Conservation (phyloP, 305 asterid species). For the Fraxinus greggii region DNA sequence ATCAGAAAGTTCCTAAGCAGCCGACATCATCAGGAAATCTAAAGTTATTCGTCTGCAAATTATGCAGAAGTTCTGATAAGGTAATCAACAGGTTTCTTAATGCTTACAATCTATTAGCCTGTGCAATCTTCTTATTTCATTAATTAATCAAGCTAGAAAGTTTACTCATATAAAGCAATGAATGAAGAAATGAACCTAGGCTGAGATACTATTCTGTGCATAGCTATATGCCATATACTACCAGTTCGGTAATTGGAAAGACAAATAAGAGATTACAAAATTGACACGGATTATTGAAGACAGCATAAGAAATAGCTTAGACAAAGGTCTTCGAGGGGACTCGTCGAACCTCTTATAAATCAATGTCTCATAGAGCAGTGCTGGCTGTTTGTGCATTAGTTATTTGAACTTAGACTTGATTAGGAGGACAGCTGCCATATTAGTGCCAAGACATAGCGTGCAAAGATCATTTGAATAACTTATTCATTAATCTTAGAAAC, state of each 20-base stretch:
- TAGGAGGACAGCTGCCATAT: background rate
- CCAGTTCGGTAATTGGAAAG: background rate
- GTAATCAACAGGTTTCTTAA: background rate
- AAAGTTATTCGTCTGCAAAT: background rate
- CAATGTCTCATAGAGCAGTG: background rate
- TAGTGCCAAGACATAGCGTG: background rate
- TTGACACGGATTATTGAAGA: background rate
- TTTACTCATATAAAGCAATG: background rate
- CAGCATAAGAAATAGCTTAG: background rate
- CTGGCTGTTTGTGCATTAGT: background rate
- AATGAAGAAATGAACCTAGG: background rate
- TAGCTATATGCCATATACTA: background rate
- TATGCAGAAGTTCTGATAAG: background rate
- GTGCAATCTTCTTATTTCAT: background rate
- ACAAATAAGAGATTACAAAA: background rate
- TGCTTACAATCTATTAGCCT: background rate
- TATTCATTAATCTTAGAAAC: background rate
- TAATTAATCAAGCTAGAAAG: background rate
- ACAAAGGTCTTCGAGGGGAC: background rate
- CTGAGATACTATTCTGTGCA: background rate
- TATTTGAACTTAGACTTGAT: slow-evolving; percentile 7
- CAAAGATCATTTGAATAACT: background rate
- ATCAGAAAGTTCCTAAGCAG: background rate
- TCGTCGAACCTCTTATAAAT: background rate
- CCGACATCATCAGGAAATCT: background rate